Conservation (phyloP, 1,139 yeast genomes). For the Pichia sp. region DNA sequence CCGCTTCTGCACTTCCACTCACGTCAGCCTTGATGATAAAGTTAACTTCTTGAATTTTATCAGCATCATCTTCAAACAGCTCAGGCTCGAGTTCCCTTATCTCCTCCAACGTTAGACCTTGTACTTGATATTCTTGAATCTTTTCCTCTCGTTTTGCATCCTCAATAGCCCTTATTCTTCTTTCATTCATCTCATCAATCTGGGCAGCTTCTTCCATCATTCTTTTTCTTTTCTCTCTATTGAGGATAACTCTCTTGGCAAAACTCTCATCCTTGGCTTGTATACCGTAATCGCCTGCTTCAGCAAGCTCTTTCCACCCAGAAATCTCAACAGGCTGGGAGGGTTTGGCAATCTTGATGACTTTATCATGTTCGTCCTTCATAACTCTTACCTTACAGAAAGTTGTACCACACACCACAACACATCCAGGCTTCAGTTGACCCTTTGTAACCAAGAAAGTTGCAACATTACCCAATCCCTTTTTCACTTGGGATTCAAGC, state of each 20-base stretch:
- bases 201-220: conserved; percentile 57
- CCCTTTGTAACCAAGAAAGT: conserved; percentile 82
- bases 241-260: conserved; percentile 70
- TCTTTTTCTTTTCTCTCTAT: conserved; percentile 50
- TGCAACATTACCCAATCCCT: conserved; percentile 82
- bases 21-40: conserved; percentile 88
- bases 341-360: conserved; percentile 66
- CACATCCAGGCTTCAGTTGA: conserved; percentile 57
- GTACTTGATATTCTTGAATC: conserved; percentile 46
- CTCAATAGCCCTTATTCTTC: conserved; percentile 40
- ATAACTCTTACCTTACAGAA: conserved; percentile 84
- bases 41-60: conserved; percentile 35
- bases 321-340: conserved; percentile 86
- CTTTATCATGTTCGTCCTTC: conserved; percentile 65
- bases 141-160: conserved; percentile 45
- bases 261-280: conserved; percentile 67
- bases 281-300: conserved; percentile 80
- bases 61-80: conserved; percentile 24
- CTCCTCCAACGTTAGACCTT: conserved; percentile 46
- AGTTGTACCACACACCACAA: conserved; percentile 78
- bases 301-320: conserved; percentile 95
- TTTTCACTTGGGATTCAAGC: conserved; percentile 75
- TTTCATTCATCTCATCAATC: conserved; percentile 63
- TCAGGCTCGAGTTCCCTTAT: conserved; percentile 28
- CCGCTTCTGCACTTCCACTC: conserved; percentile 58